These are phyloP conservation scores for Hygrocybe coccinea DNA, from an alignment of 768 basidiomycete species.

Conservation along the genomic window DNA sequence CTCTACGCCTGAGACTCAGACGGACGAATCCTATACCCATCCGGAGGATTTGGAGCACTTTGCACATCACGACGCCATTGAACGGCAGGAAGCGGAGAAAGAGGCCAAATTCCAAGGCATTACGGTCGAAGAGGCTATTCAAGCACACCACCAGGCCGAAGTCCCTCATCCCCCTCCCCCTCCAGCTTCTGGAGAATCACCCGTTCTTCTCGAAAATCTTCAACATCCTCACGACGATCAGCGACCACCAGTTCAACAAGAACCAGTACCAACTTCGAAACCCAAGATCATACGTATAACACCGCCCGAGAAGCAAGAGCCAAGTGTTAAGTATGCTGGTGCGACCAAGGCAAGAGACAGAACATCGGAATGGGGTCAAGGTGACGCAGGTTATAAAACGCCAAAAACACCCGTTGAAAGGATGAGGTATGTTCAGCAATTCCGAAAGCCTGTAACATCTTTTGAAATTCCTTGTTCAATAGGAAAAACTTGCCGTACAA, in stretches of 20 bases:
- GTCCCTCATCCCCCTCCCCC: constrained; percentile 27
- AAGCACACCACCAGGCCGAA: constrained; percentile 34
- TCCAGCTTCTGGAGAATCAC: constrained; percentile 17
- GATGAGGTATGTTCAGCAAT: constrained; percentile 49
- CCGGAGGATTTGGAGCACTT: constrained; percentile 94
- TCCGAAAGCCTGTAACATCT: constrained; percentile 3
- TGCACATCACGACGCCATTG: constrained; percentile 80
- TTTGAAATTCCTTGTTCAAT: constrained; percentile 2
- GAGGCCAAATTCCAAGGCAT: constrained; percentile 85
- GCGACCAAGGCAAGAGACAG: constrained; percentile 49
- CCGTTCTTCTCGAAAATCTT: constrained; percentile 21
- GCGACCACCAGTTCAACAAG: constrained; percentile 6
- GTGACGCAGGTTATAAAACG: constrained; percentile 63
- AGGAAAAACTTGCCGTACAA: constrained; percentile 86
- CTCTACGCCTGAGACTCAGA: constrained; percentile 94
- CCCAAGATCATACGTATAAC: constrained; percentile 53
- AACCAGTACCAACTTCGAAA: constrained; percentile 25
- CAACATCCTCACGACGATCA: constrained; percentile 13
- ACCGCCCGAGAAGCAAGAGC: constrained; percentile 70
- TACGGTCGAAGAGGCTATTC: constrained; percentile 63
- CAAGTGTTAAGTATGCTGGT: constrained; percentile 53
- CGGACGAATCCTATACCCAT: constrained; percentile 90
- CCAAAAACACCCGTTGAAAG: constrained; percentile 73
- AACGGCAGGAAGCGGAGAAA: constrained; percentile 73
- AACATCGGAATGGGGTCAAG: constrained; percentile 68